Percentiles rank a stretch among this genome's conserved stretches.
Evolutionary conservation across 192 early-diverging fungal genomes (phyloP).

Genomic region (Pilaira anomala): DNA sequence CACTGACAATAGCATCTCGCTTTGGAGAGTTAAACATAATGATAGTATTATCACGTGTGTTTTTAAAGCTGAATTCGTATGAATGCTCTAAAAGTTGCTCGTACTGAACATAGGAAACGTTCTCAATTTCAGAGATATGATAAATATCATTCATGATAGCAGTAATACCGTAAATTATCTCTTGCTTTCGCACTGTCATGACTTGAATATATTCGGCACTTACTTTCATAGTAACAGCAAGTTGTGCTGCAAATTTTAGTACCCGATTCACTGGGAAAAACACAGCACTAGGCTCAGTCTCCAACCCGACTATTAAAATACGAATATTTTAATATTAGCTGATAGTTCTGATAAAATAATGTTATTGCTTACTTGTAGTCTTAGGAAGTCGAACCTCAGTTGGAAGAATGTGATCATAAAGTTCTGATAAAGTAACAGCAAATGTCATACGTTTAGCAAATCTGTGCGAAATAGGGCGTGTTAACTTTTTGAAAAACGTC

Average conservation of each 20-base stretch:
- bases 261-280: conserved; percentile 68
- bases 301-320: conserved; percentile 53
- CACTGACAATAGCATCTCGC: conserved; percentile 58
- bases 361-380: conserved; percentile 60
- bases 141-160: conserved; percentile 81
- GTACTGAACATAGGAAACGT: conserved; percentile 50
- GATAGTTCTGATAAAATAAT: conserved; percentile 24
- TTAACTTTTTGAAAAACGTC: conserved; percentile 43
- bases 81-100: conserved; percentile 46
- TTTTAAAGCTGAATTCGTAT: conserved; percentile 76
- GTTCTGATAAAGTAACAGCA: conserved; percentile 51
- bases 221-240: conserved; percentile 82
- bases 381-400: conserved; percentile 64
- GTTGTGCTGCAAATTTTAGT: conserved; percentile 56
- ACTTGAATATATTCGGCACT: conserved; percentile 81
- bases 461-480: conserved; percentile 23
- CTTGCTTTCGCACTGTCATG: conserved; percentile 49
- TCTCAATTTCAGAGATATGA: conserved; percentile 57
- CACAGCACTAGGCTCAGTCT: conserved; percentile 63
- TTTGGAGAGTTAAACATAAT: conserved; percentile 72
- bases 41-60: conserved; percentile 58
- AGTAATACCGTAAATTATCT: conserved; percentile 60
- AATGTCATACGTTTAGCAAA: conserved; percentile 53
- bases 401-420: conserved; percentile 59
- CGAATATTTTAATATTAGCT: not conserved